Evolutionary conservation across 768 basidiomycete species (phyloP), one percentile per base, ranked within the genome.

Genomic region (Cystobasidium onofrii): DNA sequence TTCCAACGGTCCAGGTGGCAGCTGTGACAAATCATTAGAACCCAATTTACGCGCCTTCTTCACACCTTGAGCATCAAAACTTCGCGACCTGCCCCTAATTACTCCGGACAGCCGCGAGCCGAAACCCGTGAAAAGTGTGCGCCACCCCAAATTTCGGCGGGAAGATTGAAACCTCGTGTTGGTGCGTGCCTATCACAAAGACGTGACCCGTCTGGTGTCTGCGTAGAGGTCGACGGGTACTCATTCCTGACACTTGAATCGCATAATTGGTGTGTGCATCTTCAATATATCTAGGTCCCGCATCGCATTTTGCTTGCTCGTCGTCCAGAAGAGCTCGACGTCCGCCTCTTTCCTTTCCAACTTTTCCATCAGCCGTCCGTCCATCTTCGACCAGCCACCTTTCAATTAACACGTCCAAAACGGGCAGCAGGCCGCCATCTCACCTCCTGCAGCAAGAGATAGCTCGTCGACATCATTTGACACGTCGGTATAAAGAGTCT

Each of bases 261-360:
- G 57, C 57, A 29, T 60, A 34, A 29, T 60, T 27, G 33, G 6
- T 25, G 15, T 27, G 57, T 34, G 33, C 29, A 54, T 20, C 23
- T 60, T 15, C 23, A 60, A 60, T 34, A 60, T 34, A 34, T 60
- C 33, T 6, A 60, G 57, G 33, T 60, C 33, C 57, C 33, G 25
- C 57, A 60, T 60, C 57, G 33, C 25, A 20, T 6, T 15, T 39
- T 60, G 17, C 17, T 27, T 60, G 25, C 57, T 60, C 33, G 57
- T 60, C 57, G 33, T 60, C 33, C 57, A 60, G 57, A 29, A 34
- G 23, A 60, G 57, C 33, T 29, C 33, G 25, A 15, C 27, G 57
- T 60, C 25, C 31, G 57, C 57, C 57, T 60, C 57, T 60, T 60
- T 60, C 57, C 57, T 60, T 60, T 60, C 57, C 57, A 60, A 60